Conservation (phyloP, 1,284 basidiomycete species). For the Naganishia albida region DNA sequence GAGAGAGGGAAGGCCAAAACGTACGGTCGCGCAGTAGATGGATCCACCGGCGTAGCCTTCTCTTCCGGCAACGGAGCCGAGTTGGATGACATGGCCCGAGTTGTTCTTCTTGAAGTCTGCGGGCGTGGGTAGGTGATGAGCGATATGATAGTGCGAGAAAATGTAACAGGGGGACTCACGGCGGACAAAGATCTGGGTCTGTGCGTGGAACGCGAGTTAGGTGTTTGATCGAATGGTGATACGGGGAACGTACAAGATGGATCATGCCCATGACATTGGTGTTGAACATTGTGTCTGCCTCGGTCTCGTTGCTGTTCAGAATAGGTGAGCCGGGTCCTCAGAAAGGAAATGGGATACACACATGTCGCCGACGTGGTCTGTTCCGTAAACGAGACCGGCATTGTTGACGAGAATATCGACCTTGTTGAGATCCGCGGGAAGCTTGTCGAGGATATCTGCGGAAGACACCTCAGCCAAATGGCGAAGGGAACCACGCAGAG, state of each 20-base stretch:
- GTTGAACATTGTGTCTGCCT: slow-evolving; percentile 71
- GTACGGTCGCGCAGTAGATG: slow-evolving; percentile 56
- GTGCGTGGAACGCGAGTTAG: slow-evolving; percentile 2
- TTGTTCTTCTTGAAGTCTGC: slow-evolving; percentile 85
- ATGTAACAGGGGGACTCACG: slow-evolving; percentile 54
- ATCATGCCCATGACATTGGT: slow-evolving; percentile 92
- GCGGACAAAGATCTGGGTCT: slow-evolving; percentile 59
- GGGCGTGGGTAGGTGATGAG: slow-evolving; percentile 21
- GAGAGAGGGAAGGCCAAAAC: neutral
- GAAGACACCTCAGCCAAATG: neutral
- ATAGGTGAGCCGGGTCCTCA: neutral
- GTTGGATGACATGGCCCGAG: slow-evolving; percentile 89
- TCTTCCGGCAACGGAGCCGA: slow-evolving; percentile 88
- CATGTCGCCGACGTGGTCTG: slow-evolving; percentile 52
- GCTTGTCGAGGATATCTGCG: slow-evolving; percentile 34
- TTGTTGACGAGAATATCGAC: slow-evolving; percentile 52
- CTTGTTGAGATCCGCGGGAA: slow-evolving; percentile 34
- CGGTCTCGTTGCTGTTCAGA: slow-evolving; percentile 36
- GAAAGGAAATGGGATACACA: slow-evolving; percentile 13
- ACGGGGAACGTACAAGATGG: slow-evolving; percentile 55
- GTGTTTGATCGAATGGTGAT: slow-evolving; percentile 59
- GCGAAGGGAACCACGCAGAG: neutral
- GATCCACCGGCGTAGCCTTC: slow-evolving; percentile 86
- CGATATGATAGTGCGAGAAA: slow-evolving; percentile 1
- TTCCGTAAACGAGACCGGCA: slow-evolving; percentile 52